These are phyloP conservation scores for Hyphodiscus sp. DNA, from an alignment of 2,329 filamentous ascomycete species.

Conservation along the genomic window DNA sequence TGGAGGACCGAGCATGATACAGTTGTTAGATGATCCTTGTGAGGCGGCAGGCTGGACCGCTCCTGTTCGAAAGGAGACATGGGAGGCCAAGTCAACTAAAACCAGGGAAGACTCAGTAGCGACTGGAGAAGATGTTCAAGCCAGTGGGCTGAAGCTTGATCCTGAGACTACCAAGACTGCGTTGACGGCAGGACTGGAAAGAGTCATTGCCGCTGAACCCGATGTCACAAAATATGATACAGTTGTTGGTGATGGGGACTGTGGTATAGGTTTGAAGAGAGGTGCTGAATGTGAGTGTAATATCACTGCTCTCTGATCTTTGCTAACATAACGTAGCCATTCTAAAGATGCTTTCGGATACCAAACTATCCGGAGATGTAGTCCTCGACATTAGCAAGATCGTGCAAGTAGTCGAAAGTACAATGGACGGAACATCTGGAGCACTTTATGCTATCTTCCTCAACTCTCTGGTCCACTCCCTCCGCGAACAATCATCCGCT, in stretches of 20 bases:
- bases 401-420: constrained; percentile 57
- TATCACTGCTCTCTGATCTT: neutral
- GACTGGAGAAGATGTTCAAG: constrained; percentile 28
- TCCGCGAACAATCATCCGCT: constrained; percentile 21
- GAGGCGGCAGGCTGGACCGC: constrained; percentile 63
- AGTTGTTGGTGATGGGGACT: constrained; percentile 67
- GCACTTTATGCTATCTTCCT: constrained; percentile 72
- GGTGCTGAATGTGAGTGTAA: constrained; percentile 49
- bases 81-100: constrained; percentile 42
- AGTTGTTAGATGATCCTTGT: constrained; percentile 60
- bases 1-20: constrained; percentile 46
- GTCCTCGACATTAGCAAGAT: constrained; percentile 54
- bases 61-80: constrained; percentile 51
- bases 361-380: constrained; percentile 47
- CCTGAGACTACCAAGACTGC: constrained; percentile 40
- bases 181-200: constrained; percentile 48
- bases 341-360: constrained; percentile 35
- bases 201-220: constrained; percentile 56
- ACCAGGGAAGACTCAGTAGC: constrained; percentile 19
- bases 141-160: constrained; percentile 28
- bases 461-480: constrained; percentile 56
- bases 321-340: constrained; percentile 33
- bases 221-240: constrained; percentile 63
- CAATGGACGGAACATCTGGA: constrained; percentile 71
- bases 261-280: constrained; percentile 61